Base-by-base conservation (phyloP, 768 basidiomycete species). In the Amanita polypyramis region DNA sequence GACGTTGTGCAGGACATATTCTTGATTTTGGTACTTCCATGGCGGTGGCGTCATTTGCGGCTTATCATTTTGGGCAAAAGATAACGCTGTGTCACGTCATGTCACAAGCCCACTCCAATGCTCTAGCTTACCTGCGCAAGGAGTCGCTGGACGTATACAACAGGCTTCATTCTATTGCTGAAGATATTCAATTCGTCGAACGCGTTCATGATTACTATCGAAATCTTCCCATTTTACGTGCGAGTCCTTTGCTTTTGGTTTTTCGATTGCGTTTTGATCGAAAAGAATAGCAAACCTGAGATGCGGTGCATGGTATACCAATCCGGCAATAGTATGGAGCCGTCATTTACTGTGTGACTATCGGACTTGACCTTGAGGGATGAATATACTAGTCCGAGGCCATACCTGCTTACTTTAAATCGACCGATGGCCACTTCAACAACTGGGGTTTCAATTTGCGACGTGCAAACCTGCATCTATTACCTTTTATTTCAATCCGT, bases 231-330 rank as follows among this genome's bases (percentile, higher is more conserved):
- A 50, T 86, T 7, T 56, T 86, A 10, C 79, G 85, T 75, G 48
- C 23, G 57, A 59, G 17, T 37, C 20, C 12, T 43, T 43, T 9
- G 27, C 25, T 49, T 25, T n/a, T 30, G 12, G 1, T 9, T n/a
- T 14, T 37, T 11, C 33, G 27, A 40, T n/a, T n/a, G n/a, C n/a
- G n/a, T n/a, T 9, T 14, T 25, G 30, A 41, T 9, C 37, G 20
- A 40, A 37, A 27, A 50, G 8, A 3, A 30, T 58, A 87, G 91
- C 95, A 2, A 98, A 98, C 61, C 74, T 93, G 58, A 78, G 95
- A 19, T 96, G 93, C 57, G 95, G 95, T 3, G 84, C 84, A 5
- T 98, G 94, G 94, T 97, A 96, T 61, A 79, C 83, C 5, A 74
- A 91, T 55, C 87, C 91, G 15, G 50, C 56, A 5, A 73, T 81